Base-by-base conservation (phyloP, 2,329 filamentous ascomycete genomes). In the Colletotrichum chlorophyti region DNA sequence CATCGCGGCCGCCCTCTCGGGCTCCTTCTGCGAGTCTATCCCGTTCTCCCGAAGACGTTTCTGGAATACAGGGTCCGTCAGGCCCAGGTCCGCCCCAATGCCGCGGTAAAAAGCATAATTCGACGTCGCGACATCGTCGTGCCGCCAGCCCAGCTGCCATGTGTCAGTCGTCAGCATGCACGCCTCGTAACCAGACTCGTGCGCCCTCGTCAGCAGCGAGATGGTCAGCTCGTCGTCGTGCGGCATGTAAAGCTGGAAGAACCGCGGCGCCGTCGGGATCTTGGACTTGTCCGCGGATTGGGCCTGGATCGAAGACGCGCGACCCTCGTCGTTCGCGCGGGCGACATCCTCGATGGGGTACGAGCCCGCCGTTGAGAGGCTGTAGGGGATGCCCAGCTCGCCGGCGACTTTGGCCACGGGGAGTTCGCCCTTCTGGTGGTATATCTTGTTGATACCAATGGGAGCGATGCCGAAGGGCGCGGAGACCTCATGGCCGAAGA, bases 91-190 rank as follows among this genome's bases (percentile, higher is more conserved):
- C 0, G 79, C 81, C 10, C 85, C 85, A 31, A 80, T 75, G 11
- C 83, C 83, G 54, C 83, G 80, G 68, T 87, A 87, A 65, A 88
- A 88, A 0, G 83, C 83, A 65, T 87, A 88, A 65, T 87, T 88
- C 35, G 76, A 79, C 8, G 74, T 80, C 12, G 76, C 77, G 17
- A 82, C 74, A 63, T 87, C 84, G 66, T 84, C 78, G 66, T 86
- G 83, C 26, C 85, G 76, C 84, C 83, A 88, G 5, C 79, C 84
- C 0, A 88, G 76, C 65, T 86, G 81, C 84, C 83, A 88, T 0
- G 85, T 89, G 68, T 89, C 85, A 0, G 84, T 78, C 1, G 84
- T 88, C 1, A 89, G 71, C 6, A 89, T 82, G 52, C 81, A 82
- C 0, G 79, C 86, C 3, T 78, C 76, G 67, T 83, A 88, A 0